Evolutionary conservation across 306 rosid genomes (phyloP).

Genomic region (Parietaria judaica): DNA sequence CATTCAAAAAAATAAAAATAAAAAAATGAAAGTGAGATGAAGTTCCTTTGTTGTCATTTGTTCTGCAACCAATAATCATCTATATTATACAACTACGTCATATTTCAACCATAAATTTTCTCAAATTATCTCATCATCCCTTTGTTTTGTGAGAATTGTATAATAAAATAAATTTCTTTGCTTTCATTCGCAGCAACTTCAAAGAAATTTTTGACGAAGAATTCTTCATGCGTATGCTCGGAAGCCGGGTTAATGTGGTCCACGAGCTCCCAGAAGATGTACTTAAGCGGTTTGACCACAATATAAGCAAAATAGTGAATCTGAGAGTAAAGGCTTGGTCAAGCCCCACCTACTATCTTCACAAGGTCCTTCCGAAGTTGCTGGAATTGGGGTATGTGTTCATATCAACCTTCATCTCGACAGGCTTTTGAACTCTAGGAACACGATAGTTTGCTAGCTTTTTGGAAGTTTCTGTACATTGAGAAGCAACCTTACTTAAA

Average conservation of each 20-base stretch:
- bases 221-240: conserved; percentile 65
- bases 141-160: too few species aligned
- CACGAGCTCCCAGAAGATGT: conserved; percentile 70
- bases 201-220: conserved; percentile 84
- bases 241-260: conserved; percentile 59
- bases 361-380: conserved; percentile 89
- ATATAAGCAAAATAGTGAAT: conserved; percentile 87
- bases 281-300: conserved; percentile 66
- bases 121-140: too few species aligned
- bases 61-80: background rate
- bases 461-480: background rate
- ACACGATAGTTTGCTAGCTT: background rate
- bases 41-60: too few species aligned
- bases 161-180: background rate
- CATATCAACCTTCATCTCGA: background rate
- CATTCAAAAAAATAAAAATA: too few species aligned
- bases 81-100: too few species aligned
- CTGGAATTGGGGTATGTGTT: conserved; percentile 53
- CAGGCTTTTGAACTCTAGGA: background rate
- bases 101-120: too few species aligned
- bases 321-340: conserved; percentile 97
- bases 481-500: background rate
- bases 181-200: conserved; percentile 56
- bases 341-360: conserved; percentile 74
- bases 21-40: too few species aligned